Conservation (phyloP, 2,329 filamentous ascomycete species). For the Colletotrichum scovillei region DNA sequence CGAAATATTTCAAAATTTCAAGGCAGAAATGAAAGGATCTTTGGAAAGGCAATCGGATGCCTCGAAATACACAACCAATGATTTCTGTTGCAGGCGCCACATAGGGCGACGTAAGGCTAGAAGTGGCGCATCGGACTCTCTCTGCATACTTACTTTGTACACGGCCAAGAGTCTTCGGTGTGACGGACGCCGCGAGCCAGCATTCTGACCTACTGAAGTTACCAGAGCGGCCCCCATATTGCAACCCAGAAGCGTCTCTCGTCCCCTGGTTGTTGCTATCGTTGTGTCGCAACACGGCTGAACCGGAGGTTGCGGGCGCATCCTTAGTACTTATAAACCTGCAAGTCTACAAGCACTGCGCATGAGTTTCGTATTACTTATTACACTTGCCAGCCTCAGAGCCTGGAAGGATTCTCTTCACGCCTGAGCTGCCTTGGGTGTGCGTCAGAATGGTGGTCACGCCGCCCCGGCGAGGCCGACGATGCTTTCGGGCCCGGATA, state of each 20-base stretch:
- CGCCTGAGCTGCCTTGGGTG: not conserved
- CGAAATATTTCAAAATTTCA: no score
- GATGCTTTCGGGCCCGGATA: not conserved
- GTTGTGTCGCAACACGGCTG: not conserved
- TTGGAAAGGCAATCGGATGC: not conserved
- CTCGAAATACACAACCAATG: not conserved
- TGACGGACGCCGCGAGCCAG: not conserved
- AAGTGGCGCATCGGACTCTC: not conserved
- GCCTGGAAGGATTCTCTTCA: not conserved
- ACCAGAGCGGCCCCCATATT: not conserved
- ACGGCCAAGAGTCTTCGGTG: not conserved
- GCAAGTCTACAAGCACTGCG: not conserved
- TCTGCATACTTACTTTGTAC: not conserved
- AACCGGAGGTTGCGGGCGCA: not conserved
- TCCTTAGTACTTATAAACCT: not conserved
- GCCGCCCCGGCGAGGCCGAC: not conserved
- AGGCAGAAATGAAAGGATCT: not conserved
- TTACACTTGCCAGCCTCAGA: not conserved
- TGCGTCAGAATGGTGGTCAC: not conserved
- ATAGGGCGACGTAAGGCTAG: not conserved
- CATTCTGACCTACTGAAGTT: not conserved
- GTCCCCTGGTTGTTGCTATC: not conserved
- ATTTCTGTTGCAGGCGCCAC: not conserved
- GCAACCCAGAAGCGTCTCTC: not conserved
- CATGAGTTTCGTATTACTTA: not conserved